Evolutionary conservation across 345 rosid species (phyloP), one percentile per base, ranked within the genome.

Genomic region (Mallotus nudiflorus): DNA sequence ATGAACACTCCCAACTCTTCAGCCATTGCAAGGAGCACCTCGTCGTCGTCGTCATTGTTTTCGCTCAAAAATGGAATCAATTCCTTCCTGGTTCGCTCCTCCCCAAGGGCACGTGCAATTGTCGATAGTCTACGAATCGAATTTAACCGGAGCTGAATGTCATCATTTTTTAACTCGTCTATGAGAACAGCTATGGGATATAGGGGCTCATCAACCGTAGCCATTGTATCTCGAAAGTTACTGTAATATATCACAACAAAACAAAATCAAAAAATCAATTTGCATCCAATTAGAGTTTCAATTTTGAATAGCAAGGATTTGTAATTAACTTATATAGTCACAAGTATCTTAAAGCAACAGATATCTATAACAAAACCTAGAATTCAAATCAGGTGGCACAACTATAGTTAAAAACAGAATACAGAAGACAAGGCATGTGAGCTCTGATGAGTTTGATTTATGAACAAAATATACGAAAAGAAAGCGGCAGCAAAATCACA

Each of bases 91-190:
- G 96, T 91, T 35, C 96, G 87, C 62, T 94, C 98, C 82, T 94
- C 98, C 33, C 98, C 97, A 51, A 94, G 97, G 37, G 98, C 98
- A 60, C 97, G 93, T 6, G 97, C 97, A 62, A 94, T 94, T 0
- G 98, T 94, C 37, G 98, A 91, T 46, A 94, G 70, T 59, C 95
- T 88, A 35, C 97, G 91, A 52, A 94, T 94, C 0, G 98, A 91
- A 83, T 90, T 90, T 77, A 94, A 68, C 12, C 98, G 84, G 10
- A 94, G 88, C 84, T 94, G 97, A 53, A 94, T 94, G 76, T 94
- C 97, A 67, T 94, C 98, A 69, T 94, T 91, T 81, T 94, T 91
- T 40, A 94, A 82, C 85, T 94, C 96, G 18, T 91, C 97, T 73
- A 91, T 94, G 51, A 94, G 87, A 58, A 94, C 80, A 3, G 97